Evolutionary conservation across 169 alveolate species (phyloP).

Genomic region (Ichthyophthirius multifiliis): DNA sequence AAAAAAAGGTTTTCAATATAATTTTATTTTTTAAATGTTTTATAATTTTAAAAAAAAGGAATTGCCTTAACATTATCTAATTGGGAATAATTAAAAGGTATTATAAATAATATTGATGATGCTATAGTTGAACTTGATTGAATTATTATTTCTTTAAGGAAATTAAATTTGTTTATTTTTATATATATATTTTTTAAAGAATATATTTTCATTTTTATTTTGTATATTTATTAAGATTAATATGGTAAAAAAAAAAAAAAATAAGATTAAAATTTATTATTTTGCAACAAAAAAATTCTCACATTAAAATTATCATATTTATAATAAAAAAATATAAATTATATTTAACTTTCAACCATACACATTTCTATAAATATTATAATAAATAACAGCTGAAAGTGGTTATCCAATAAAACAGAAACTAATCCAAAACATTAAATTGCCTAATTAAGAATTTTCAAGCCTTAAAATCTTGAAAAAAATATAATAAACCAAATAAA

Average conservation of each 20-base stretch:
- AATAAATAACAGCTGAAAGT: conserved; percentile 16
- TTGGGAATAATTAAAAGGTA: not conserved
- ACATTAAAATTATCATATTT: too few species aligned
- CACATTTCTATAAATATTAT: conserved; percentile 22
- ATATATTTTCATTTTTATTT: too few species aligned
- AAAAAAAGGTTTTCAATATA: conserved; percentile 28
- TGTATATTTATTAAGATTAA: too few species aligned
- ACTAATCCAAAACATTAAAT: conserved; percentile 25
- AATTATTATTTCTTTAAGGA: too few species aligned
- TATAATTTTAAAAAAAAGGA: not conserved
- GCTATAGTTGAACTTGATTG: too few species aligned
- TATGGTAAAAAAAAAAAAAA: too few species aligned
- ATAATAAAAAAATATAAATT: not conserved
- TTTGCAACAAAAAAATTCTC: too few species aligned
- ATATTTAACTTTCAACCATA: not conserved
- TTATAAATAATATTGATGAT: not conserved
- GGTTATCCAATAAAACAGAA: conserved; percentile 46
- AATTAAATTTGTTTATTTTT: too few species aligned
- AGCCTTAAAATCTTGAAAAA: not conserved
- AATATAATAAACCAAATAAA: not conserved
- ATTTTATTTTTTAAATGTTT: not conserved
- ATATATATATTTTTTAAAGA: too few species aligned
- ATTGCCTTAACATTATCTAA: not conserved
- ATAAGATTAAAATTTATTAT: too few species aligned
- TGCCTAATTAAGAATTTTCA: conserved; percentile 31